These are phyloP conservation scores for Candida arabinofermentans DNA, from an alignment of 805 yeast species.

Conservation along the genomic window DNA sequence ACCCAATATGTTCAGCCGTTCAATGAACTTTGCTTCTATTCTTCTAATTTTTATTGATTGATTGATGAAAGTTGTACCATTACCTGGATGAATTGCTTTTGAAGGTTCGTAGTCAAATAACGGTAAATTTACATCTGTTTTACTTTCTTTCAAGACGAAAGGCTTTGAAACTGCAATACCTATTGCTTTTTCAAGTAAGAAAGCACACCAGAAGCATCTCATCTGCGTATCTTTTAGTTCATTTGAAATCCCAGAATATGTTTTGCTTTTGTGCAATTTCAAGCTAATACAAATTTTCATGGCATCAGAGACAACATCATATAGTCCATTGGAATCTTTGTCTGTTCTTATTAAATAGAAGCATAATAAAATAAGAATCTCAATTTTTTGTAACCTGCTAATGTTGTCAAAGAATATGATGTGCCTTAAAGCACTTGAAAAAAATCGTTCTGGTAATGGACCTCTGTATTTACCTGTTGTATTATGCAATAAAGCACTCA, in stretches of 20 bases:
- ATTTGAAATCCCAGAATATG: constrained; percentile 30
- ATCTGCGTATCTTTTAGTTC: constrained; percentile 36
- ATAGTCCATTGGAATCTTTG: constrained; percentile 51
- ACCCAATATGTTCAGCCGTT: constrained; percentile 40
- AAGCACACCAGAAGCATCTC: constrained; percentile 63
- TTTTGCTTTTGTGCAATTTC: constrained; percentile 33
- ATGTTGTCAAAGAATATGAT: constrained; percentile 41
- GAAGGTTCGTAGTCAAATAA: constrained; percentile 44
- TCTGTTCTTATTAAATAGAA: constrained; percentile 59
- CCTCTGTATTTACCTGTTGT: constrained; percentile 55
- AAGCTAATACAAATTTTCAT: constrained; percentile 40
- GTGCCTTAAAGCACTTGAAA: constrained; percentile 57
- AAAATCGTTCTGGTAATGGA: constrained; percentile 50
- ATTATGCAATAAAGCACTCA: constrained; percentile 48
- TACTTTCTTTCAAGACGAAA: constrained; percentile 47
- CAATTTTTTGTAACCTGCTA: constrained; percentile 44
- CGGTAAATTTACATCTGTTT: constrained; percentile 46
- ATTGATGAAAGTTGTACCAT: constrained; percentile 44
- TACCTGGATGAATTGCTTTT: constrained; percentile 32
- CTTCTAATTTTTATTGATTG: constrained; percentile 54
- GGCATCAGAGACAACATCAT: constrained; percentile 50
- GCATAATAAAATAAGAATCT: constrained; percentile 48
- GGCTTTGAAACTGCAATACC: constrained; percentile 60
- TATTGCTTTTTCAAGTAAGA: constrained; percentile 57
- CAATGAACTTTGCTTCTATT: constrained; percentile 57